Evolutionary conservation across 495 filamentous ascomycete species (phyloP).

Genomic region (Cercophora scortea): DNA sequence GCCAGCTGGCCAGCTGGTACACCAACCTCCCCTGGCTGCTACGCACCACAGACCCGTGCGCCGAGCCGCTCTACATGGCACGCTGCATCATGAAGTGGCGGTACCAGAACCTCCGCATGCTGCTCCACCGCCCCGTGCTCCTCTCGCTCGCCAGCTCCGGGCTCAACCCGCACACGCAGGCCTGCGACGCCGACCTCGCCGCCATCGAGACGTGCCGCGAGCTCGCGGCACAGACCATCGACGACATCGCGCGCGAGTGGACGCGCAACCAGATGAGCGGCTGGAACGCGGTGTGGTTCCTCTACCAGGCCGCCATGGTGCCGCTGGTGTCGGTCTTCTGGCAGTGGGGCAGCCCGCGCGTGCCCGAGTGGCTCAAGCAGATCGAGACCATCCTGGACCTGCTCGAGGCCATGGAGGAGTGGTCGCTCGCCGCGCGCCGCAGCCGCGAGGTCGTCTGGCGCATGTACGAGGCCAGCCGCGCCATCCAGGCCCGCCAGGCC

Average conservation of each 20-base stretch:
- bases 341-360: slow-evolving; percentile 49
- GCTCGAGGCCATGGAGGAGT: slow-evolving; percentile 61
- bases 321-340: slow-evolving; percentile 66
- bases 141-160: slow-evolving; percentile 64
- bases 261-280: slow-evolving; percentile 67
- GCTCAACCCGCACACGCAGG: slow-evolving; percentile 45
- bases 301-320: slow-evolving; percentile 73
- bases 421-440: slow-evolving; percentile 62
- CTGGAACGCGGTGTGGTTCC: slow-evolving; percentile 79
- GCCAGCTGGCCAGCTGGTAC: slow-evolving; percentile 64
- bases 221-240: slow-evolving; percentile 61
- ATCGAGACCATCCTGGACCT: slow-evolving; percentile 61
- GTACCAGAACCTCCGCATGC: slow-evolving; percentile 69
- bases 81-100: slow-evolving; percentile 77
- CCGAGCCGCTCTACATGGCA: slow-evolving; percentile 60
- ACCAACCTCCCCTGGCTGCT: slow-evolving; percentile 65
- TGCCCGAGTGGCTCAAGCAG: slow-evolving; percentile 52
- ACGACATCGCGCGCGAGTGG: slow-evolving; percentile 61
- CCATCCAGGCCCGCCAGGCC: slow-evolving; percentile 28
- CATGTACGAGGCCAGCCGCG: slow-evolving; percentile 56
- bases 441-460: slow-evolving; percentile 60
- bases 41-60: slow-evolving; percentile 59
- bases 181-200: slow-evolving; percentile 57
- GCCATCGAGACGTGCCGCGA: slow-evolving; percentile 62
- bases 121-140: slow-evolving; percentile 68